A percentile compares a stretch with the other conserved stretches of the same genome.
Evolutionary conservation across 768 basidiomycete species (phyloP).

Genomic region (Arthromyces matolae): DNA sequence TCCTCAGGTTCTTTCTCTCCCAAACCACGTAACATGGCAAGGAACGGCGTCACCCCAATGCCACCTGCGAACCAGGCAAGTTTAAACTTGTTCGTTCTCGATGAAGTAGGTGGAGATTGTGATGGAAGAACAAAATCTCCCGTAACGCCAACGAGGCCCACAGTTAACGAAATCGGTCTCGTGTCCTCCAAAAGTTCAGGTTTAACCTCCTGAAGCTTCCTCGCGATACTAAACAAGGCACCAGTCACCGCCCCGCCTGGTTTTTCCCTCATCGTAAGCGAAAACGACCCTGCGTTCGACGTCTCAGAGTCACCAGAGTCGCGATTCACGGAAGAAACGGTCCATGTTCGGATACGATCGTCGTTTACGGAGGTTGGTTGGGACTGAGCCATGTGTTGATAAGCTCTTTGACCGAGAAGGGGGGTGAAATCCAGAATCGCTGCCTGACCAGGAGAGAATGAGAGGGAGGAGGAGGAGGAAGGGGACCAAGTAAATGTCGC

Average conservation of each 20-base stretch:
- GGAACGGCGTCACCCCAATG: conserved; percentile 62
- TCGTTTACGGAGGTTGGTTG: conserved; percentile 49
- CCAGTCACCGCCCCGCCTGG: conserved; percentile 53
- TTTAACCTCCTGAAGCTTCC: conserved; percentile 34
- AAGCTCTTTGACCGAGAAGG: conserved; percentile 43
- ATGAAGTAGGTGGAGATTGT: no score
- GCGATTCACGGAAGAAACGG: conserved; percentile 40
- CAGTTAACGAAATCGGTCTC: conserved; percentile 33
- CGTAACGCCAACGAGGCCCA: conserved; percentile 48
- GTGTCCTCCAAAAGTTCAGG: conserved; percentile 40
- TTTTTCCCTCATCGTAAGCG: conserved; percentile 55
- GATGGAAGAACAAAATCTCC: conserved; percentile 46
- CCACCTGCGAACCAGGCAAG: conserved; percentile 63
- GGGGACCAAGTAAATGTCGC: conserved; percentile 52
- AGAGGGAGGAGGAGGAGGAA: conserved; percentile 32
- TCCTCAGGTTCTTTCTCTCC: no score
- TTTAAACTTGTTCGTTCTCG: conserved; percentile 21
- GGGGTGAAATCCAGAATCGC: conserved; percentile 51
- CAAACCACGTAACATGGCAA: conserved; percentile 42
- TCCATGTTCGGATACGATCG: conserved; percentile 65
- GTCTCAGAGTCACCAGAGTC: no score
- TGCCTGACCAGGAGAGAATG: conserved; percentile 54
- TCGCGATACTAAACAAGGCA: conserved; percentile 47
- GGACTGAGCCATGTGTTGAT: conserved; percentile 49
- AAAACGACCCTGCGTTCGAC: conserved; percentile 31